A percentile compares a stretch with the other conserved stretches of the same genome.
Conservation (phyloP, 192 early-diverging fungal species). For the Martensiomyces pterosporus region DNA sequence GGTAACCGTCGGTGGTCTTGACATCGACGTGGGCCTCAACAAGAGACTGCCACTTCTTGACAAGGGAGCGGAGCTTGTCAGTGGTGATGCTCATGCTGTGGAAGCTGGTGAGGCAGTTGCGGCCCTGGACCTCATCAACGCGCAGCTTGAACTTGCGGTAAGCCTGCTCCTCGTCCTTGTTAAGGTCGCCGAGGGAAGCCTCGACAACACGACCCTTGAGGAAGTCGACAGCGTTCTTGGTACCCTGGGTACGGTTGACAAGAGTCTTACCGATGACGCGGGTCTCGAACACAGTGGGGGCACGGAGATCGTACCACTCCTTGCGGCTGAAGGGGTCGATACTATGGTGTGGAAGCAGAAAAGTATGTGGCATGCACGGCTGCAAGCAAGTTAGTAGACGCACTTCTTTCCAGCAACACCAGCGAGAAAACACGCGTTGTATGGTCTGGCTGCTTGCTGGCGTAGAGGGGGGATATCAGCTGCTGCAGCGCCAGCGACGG, state of each 20-base stretch:
- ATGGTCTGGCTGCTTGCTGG: no score
- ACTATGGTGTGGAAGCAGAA: slow-evolving; percentile 15
- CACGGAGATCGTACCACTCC: slow-evolving; percentile 99
- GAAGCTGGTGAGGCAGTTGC: slow-evolving; percentile 99
- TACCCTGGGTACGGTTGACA: slow-evolving; percentile 99
- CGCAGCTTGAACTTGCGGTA: slow-evolving; percentile 98
- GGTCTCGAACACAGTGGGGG: slow-evolving; percentile 91
- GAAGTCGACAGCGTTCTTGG: slow-evolving; percentile 94
- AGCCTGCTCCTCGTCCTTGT: slow-evolving; percentile 83
- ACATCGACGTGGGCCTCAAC: slow-evolving; percentile 98
- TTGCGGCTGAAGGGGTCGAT: slow-evolving; percentile 99
- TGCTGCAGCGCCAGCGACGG: no score
- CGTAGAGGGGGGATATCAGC: no score
- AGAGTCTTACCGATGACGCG: slow-evolving; percentile 98
- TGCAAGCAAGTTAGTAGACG: not conserved
- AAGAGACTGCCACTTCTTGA: slow-evolving; percentile 99
- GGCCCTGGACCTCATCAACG: slow-evolving; percentile 96
- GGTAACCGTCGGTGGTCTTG: slow-evolving; percentile 99
- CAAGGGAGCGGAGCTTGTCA: slow-evolving; percentile 99
- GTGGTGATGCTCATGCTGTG: slow-evolving; percentile 99
- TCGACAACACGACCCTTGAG: slow-evolving; percentile 97
- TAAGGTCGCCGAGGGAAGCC: slow-evolving; percentile 93
- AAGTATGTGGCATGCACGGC: no score
- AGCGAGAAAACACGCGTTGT: no score
- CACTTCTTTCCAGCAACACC: not conserved